A percentile compares a stretch with the other conserved stretches of the same genome.
These are phyloP conservation scores for Thermoascus crustaceus DNA, from an alignment of 2,329 filamentous ascomycete species.

Conservation along the genomic window DNA sequence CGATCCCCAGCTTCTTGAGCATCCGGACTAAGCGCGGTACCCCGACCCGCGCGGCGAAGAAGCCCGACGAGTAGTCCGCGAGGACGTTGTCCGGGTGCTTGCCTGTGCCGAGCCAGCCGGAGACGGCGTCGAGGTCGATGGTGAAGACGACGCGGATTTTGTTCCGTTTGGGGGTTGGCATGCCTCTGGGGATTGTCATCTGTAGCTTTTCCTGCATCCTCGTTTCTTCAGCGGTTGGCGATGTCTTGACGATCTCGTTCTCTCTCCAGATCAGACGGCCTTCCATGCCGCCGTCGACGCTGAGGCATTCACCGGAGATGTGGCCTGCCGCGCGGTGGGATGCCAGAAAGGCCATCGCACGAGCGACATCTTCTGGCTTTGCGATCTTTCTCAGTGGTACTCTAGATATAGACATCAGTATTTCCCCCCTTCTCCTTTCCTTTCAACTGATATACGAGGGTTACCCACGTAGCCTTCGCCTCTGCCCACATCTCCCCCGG, in stretches of 20 bases:
- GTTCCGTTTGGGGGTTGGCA: constrained; percentile 10
- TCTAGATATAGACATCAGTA: constrained; percentile 10
- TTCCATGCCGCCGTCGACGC: constrained; percentile 46
- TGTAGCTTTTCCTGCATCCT: not conserved
- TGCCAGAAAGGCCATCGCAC: constrained; percentile 43
- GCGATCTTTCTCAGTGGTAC: constrained; percentile 42
- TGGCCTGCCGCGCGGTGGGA: constrained; percentile 46
- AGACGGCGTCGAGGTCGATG: constrained; percentile 52
- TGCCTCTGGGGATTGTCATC: constrained; percentile 8
- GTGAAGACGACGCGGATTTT: constrained; percentile 26
- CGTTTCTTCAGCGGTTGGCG: not conserved
- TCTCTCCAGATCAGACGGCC: constrained; percentile 43
- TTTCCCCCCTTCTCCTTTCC: too few relatives aligned
- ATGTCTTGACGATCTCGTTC: constrained; percentile 25
- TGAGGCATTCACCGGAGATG: constrained; percentile 47
- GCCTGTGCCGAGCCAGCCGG: constrained; percentile 53
- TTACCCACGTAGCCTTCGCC: constrained; percentile 37
- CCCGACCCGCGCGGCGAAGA: constrained; percentile 50
- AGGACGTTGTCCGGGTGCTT: constrained; percentile 44
- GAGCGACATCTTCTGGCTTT: constrained; percentile 42
- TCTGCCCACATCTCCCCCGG: constrained; percentile 43
- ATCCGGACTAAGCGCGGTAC: constrained; percentile 48
- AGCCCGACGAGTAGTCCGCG: constrained; percentile 48
- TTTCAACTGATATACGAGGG: not conserved
- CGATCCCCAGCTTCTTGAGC: constrained; percentile 44